Evolutionary conservation across 768 basidiomycete species (phyloP), one percentile per base, ranked within the genome.

Genomic region (Boletellus ananiceps): DNA sequence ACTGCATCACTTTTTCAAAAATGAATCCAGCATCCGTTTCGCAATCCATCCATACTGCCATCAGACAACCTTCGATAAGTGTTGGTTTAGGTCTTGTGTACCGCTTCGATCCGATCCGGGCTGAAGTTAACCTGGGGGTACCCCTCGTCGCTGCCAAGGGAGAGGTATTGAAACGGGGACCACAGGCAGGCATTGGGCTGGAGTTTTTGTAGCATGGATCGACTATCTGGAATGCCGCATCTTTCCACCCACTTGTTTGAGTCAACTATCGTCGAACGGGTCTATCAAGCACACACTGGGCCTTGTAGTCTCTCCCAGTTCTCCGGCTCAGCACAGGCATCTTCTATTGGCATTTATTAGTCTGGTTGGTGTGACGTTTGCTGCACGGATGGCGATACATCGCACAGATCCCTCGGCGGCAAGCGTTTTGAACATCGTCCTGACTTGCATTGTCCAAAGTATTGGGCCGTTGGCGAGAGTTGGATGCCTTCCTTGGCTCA

Each of bases 101-200:
- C 61, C 75, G 82, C 32, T 84, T 93, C 55, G 86, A 90, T 51
- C 86, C 89, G 5, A 75, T 91, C 16, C 76, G 93, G n/a, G 75
- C 92, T 23, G 93, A 96, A 67, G 73, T 91, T 50, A 95, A 94
- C 65, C 79, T 95, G 54, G 90, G 92, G 7, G 74, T 95, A 32
- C 93, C 93, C 5, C 72, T 96, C 3, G 77, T 84, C 3, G 79
- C 81, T 2, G 80, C 79, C 39, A 78, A 73, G 58, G 81, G 79
- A 47, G 92, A 90, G 65, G 81, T 81, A 8, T 58, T 68, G 47
- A 75, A 80, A 59, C 82, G 78, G 59, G 92, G 91, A 8, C 69
- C 91, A 39, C 88, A 88, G 66, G 79, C 90, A 23, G 91, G 91
- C 4, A 78, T 93, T 55, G 91, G 88, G 2, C 61, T 91, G 47